Conservation (phyloP, 148 eudicot species). For the Rhododendron griersonianum region DNA sequence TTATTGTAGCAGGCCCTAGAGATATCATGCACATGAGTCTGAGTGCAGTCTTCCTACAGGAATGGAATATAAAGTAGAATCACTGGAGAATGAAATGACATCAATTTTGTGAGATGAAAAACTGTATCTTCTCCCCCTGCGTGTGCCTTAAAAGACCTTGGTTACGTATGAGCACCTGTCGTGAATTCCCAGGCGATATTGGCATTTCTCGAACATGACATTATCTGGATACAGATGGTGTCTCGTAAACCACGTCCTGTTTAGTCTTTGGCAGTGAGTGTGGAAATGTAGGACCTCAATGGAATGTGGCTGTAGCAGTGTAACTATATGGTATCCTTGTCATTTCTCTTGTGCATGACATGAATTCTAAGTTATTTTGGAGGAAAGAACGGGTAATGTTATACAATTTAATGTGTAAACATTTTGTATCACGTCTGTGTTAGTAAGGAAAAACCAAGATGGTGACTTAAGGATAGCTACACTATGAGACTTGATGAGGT, state of each 20-base stretch:
- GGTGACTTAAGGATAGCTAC: not conserved
- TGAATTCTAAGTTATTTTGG: not conserved
- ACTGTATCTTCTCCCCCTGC: not conserved
- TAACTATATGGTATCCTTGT: not conserved
- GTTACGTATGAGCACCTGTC: not conserved
- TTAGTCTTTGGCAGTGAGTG: not conserved
- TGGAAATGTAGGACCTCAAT: not conserved
- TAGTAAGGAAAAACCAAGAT: not conserved
- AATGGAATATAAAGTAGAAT: not conserved
- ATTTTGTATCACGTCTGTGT: not conserved
- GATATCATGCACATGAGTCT: not conserved
- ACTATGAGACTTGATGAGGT: not conserved
- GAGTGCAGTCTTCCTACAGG: not conserved
- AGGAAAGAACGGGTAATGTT: not conserved
- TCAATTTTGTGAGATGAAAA: not conserved
- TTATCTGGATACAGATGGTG: not conserved
- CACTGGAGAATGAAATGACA: not conserved
- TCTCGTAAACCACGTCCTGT: not conserved
- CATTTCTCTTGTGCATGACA: not conserved
- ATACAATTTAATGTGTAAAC: not conserved
- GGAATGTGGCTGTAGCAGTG: constrained; percentile 1
- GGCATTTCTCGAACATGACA: not conserved
- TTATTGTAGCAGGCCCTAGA: not conserved
- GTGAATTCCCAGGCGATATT: not conserved
- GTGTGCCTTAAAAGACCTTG: not conserved